A percentile compares a stretch with the other conserved stretches of the same genome.
These are phyloP conservation scores for Exophiala sp. DNA, from an alignment of 2,329 filamentous ascomycete genomes.

Conservation along the genomic window DNA sequence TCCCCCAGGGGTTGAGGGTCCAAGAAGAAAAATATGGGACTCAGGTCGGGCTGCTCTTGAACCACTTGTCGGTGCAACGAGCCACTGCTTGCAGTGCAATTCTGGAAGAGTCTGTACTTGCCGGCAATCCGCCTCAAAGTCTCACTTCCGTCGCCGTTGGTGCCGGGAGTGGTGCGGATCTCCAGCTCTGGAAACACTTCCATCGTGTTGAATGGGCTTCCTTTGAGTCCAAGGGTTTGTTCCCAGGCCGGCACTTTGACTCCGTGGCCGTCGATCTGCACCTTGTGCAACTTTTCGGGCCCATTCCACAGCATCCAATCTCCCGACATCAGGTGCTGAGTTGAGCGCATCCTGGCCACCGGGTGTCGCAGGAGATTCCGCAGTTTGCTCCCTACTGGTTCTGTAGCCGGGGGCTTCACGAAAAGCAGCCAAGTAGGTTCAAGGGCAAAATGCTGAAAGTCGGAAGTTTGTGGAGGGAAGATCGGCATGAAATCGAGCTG, in stretches of 20 bases:
- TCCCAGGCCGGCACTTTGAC: conserved; percentile 36
- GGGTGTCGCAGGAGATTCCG: conserved; percentile 43
- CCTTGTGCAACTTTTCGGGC: conserved; percentile 23
- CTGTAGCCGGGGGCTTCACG: conserved; percentile 37
- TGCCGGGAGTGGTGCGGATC: not conserved
- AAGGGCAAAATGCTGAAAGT: conserved; percentile 27
- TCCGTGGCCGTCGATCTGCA: conserved; percentile 36
- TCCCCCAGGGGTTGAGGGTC: conserved; percentile 49
- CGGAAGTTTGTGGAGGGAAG: conserved; percentile 1
- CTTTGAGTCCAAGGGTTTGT: conserved; percentile 37
- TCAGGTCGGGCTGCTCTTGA: not conserved
- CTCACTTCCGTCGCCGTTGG: not conserved
- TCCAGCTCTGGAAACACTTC: conserved; percentile 30
- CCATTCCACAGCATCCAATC: conserved; percentile 44
- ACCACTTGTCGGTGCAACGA: conserved; percentile 12
- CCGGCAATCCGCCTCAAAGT: conserved; percentile 5
- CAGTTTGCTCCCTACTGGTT: conserved; percentile 37
- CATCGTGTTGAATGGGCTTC: conserved; percentile 34
- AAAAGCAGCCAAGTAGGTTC: conserved; percentile 45
- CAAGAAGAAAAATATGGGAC: conserved; percentile 51
- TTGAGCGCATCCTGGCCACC: conserved; percentile 44
- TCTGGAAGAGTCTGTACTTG: conserved; percentile 10
- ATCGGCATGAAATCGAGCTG: conserved; percentile 16
- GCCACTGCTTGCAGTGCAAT: conserved; percentile 20
- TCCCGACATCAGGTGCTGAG: conserved; percentile 33